Conservation (phyloP, 176 grass and related monocot species). For the Oryza glumipatula region DNA sequence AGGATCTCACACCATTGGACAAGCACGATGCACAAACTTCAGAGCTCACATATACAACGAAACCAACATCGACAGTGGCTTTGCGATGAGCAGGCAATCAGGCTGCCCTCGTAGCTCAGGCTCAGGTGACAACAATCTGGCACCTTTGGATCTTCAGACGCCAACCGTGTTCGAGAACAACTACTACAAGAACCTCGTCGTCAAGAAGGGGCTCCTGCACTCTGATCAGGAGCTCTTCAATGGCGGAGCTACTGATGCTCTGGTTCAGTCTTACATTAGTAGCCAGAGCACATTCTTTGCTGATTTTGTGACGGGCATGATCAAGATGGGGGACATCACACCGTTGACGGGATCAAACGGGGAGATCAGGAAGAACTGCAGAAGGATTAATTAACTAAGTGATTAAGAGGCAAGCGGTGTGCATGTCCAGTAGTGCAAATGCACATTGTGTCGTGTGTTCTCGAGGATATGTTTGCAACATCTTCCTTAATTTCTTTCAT, state of each 20-base stretch:
- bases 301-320: conserved; percentile 59
- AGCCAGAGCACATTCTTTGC: conserved; percentile 44
- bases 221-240: conserved; percentile 84
- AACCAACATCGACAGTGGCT: conserved; percentile 51
- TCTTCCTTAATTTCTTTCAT: background rate
- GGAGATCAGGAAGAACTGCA: conserved; percentile 78
- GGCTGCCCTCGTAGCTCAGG: conserved; percentile 38
- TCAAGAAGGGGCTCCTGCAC: conserved; percentile 50
- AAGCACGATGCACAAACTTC: conserved; percentile 66
- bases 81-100: conserved; percentile 34
- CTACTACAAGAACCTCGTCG: conserved; percentile 58
- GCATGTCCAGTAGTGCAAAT: background rate
- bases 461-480: background rate
- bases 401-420: background rate
- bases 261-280: conserved; percentile 32
- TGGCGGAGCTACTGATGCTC: conserved; percentile 28
- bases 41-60: conserved; percentile 74
- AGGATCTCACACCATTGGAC: conserved; percentile 82
- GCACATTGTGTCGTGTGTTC: background rate
- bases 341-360: conserved; percentile 54
- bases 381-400: background rate
- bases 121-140: conserved; percentile 62
- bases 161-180: conserved; percentile 53
- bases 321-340: conserved; percentile 61
- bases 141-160: conserved; percentile 66